Base-by-base conservation (phyloP, 2,329 filamentous ascomycete species). In the Pestalotiopsis sp. region DNA sequence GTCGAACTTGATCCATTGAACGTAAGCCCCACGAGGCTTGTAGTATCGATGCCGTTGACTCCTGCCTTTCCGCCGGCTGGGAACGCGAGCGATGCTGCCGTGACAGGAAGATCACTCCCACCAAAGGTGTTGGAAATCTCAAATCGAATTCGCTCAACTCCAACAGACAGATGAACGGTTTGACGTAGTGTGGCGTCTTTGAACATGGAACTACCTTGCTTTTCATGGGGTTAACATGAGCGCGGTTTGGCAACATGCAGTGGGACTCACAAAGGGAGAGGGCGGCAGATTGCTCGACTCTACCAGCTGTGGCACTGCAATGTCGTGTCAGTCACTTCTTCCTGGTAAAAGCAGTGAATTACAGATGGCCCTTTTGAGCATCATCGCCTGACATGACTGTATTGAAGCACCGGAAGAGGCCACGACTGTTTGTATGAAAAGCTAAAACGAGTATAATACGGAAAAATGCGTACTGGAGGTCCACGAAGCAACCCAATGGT, bases 71-170 rank as follows among this genome's bases (percentile, higher is more conserved):
- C 86, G 41, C 85, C 85, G 4, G 79, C 73, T 0, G 90, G 85
- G 0, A 90, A 79, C 0, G 88, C 87, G 5, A 92, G 77, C 0
- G 88, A 87, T 1, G 87, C 87, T 1, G 84, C 83, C 0, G 87
- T 89, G 72, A 92, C 87, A 59, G 87, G 84, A 2, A 92, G 81
- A 70, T 89, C 85, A 45, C 84, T 88, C 1, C 83, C 77, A 2
- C 91, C 90, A 72, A 92, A 92, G 0, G 85, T 87, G 75, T 93
- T 92, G 58, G 89, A 91, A 65, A 92, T 82, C 60, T 88, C 86
- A 45, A 92, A 78, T 11, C 90, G 87, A 70, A 92, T 84, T 25
- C 87, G 83, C 2, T 84, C 79, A 3, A 86, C 85, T 1, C 83
- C 84, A 4, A 90, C 82, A 7, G 89, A 88, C 72, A 90, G 80